Base-by-base conservation (phyloP, 2,329 filamentous ascomycete species). In the Aphanocladium album region DNA sequence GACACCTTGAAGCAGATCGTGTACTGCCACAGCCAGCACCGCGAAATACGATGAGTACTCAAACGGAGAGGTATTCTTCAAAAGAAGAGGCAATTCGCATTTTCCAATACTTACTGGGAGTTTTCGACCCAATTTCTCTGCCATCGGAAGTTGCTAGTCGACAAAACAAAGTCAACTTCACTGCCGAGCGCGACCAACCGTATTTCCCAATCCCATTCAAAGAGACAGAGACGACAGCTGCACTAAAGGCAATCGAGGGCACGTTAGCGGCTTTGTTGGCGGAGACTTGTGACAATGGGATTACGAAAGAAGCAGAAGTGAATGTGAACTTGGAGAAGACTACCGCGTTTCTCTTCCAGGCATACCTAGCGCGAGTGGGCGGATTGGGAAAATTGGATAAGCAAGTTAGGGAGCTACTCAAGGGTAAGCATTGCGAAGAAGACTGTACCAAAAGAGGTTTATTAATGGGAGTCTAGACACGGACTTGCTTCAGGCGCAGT, bases 401-500 rank as follows among this genome's bases (percentile, higher is more conserved):
- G 14, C 61, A 68, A 1, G 75, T 75, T 5, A 73, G 69, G 47
- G 64, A 60, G 1, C 56, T 70, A 16, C 62, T 73, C 3, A 74
- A 73, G 64, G 71, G 71, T 71, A 16, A 60, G 63, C 35, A 46
- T n/a, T 25, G 19, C 7, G 14, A 35, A 54, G 33, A 45, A 30
- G 41, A 25, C n/a, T 52, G 5, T 19, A 5, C 9, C 19, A n/a
- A 25, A 19, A 5, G n/a, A 17, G 33, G 9, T 3, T 21, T 33
- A 16, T 25, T 59, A 1, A 57, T 19, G 3, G 2, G 5, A 8
- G 9, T 23, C 1, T 61, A 90, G 88, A 90, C 66, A 91, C 88
- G 67, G 89, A 91, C 72, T 73, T 91, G 23, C 75, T 89, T 5
- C 76, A 82, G 63, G 89, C 89, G 1, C 89, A 91, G 69, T 89